A percentile compares a stretch with the other conserved stretches of the same genome.
These are phyloP conservation scores for Lunularia cruciata DNA, from an alignment of 225 moss, liverwort and hornwort genomes.

Conservation along the genomic window DNA sequence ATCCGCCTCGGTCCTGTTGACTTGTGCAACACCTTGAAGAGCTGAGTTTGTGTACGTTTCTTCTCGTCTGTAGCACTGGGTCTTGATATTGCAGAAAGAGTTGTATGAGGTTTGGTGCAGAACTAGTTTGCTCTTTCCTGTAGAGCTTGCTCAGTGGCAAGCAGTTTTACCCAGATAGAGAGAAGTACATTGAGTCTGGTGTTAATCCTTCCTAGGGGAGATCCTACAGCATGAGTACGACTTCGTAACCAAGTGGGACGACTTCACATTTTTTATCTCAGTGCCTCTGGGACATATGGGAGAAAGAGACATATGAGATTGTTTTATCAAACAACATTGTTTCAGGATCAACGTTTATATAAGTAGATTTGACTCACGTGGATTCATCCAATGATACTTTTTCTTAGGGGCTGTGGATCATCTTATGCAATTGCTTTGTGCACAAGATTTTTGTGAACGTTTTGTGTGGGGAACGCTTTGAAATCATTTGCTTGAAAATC, in stretches of 20 bases:
- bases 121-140: not conserved
- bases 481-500: too few species aligned
- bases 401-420: too few species aligned
- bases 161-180: not conserved
- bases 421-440: too few species aligned
- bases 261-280: constrained; percentile 10
- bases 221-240: not conserved
- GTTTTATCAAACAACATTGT: constrained; percentile 6
- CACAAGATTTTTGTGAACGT: too few species aligned
- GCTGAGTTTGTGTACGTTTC: constrained; percentile 18
- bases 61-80: not conserved
- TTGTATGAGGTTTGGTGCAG: not conserved
- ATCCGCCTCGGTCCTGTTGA: not conserved
- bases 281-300: constrained; percentile 2
- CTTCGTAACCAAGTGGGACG: not conserved
- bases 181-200: not conserved
- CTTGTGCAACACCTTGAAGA: constrained; percentile 11
- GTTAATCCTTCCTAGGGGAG: not conserved
- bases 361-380: constrained; percentile 9
- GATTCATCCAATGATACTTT: not conserved
- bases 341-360: constrained; percentile 12
- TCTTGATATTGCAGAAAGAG: not conserved
- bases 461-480: too few species aligned
- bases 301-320: not conserved
- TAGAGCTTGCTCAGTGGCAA: not conserved